A percentile compares a stretch with the other conserved stretches of the same genome.
Conservation (phyloP, 768 basidiomycete genomes). For the Rhodotorula diobovata region DNA sequence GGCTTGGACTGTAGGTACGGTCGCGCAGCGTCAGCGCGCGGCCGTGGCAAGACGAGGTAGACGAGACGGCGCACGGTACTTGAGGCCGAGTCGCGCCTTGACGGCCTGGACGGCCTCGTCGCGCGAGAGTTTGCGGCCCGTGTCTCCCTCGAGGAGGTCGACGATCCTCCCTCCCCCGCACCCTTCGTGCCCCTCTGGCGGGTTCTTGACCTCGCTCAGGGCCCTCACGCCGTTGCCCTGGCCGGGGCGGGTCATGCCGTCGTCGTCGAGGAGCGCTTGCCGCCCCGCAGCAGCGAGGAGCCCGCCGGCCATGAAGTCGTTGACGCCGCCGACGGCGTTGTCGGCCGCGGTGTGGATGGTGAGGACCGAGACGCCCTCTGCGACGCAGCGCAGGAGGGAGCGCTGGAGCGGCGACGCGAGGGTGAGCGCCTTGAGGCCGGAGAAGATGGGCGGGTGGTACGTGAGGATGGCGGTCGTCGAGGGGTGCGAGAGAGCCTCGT, state of each 20-base stretch:
- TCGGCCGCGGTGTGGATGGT: conserved; percentile 86
- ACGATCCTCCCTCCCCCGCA: conserved; percentile 31
- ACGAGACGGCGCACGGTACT: neutral
- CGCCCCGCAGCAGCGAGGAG: conserved; percentile 26
- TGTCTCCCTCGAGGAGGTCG: neutral
- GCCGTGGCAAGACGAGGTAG: neutral
- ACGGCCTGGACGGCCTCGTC: neutral
- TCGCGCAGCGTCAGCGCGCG: neutral
- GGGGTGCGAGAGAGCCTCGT: conserved; percentile 21
- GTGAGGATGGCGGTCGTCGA: conserved; percentile 55
- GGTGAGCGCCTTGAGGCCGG: conserved; percentile 67
- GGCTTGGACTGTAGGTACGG: conserved; percentile 30
- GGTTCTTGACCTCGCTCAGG: neutral
- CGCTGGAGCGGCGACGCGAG: conserved; percentile 71
- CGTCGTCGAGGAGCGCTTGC: neutral
- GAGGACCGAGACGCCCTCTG: conserved; percentile 78
- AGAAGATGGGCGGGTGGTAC: conserved; percentile 84
- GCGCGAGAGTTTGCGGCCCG: neutral
- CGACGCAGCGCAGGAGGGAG: conserved; percentile 72
- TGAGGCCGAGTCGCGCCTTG: neutral
- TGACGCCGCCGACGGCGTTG: conserved; percentile 74
- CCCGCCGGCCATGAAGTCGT: conserved; percentile 73
- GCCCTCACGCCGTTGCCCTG: conserved; percentile 10
- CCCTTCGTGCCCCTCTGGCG: conserved; percentile 28
- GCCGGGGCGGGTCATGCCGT: conserved; percentile 11